These are phyloP conservation scores for Pulveroboletus sp. DNA, from an alignment of 768 basidiomycete genomes.

Conservation along the genomic window DNA sequence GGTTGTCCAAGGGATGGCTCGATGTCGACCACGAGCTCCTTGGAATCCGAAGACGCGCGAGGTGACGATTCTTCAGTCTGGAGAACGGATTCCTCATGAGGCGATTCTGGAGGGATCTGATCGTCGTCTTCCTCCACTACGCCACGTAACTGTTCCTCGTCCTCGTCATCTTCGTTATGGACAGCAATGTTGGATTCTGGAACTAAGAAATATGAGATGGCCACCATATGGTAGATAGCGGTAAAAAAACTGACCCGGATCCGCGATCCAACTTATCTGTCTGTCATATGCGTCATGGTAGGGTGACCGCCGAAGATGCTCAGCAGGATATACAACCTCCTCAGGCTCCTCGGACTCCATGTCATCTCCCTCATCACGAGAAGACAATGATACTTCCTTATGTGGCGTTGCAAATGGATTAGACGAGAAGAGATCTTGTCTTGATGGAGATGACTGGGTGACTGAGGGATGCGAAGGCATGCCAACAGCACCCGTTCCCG, in stretches of 20 bases:
- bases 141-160: slow-evolving; percentile 35
- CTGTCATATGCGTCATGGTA: slow-evolving; percentile 47
- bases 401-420: slow-evolving; percentile 73
- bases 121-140: slow-evolving; percentile 43
- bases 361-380: slow-evolving; percentile 53
- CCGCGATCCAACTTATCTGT: slow-evolving; percentile 74
- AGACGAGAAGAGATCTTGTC: slow-evolving; percentile 56
- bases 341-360: slow-evolving; percentile 40
- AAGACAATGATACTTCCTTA: slow-evolving; percentile 51
- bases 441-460: slow-evolving; percentile 42
- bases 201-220: slow-evolving; percentile 33
- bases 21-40: slow-evolving; percentile 58
- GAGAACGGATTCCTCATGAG: slow-evolving; percentile 40
- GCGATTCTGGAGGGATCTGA: slow-evolving; percentile 49
- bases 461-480: slow-evolving; percentile 48
- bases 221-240: slow-evolving; percentile 3
- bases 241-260: slow-evolving; percentile 48
- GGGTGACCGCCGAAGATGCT: slow-evolving; percentile 48
- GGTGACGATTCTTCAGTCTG: slow-evolving; percentile 52
- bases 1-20: slow-evolving; percentile 54
- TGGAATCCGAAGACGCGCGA: slow-evolving; percentile 53
- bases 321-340: slow-evolving; percentile 58
- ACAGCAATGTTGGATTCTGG: slow-evolving; percentile 63
- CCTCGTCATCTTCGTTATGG: slow-evolving; percentile 47
- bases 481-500: slow-evolving; percentile 36